Percentiles rank a stretch among this genome's conserved stretches.
These are phyloP conservation scores for Achaetomiella virescens DNA, from an alignment of 495 filamentous ascomycete genomes.

Conservation along the genomic window DNA sequence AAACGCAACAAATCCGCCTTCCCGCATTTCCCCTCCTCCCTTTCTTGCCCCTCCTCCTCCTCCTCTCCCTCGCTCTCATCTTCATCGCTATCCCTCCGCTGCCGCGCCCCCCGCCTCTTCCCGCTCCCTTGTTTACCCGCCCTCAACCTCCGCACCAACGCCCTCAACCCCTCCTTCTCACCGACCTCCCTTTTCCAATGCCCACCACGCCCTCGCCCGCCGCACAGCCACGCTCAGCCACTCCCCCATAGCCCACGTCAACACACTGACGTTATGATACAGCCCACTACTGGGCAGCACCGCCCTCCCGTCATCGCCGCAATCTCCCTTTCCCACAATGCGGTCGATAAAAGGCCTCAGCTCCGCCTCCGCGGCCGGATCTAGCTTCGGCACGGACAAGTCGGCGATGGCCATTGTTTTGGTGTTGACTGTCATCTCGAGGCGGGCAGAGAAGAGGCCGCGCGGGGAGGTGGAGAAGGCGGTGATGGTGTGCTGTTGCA, in stretches of 20 bases:
- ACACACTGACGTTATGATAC: constrained; percentile 38
- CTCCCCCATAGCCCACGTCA: constrained; percentile 48
- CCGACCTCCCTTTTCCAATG: constrained; percentile 37
- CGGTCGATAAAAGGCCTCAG: constrained; percentile 36
- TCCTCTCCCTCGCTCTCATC: background rate
- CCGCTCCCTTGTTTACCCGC: constrained; percentile 11
- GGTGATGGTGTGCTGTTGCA: constrained; percentile 38
- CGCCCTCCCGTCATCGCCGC: background rate
- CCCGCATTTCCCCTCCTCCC: background rate
- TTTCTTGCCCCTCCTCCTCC: constrained; percentile 10
- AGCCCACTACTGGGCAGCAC: constrained; percentile 22
- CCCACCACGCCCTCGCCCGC: constrained; percentile 43
- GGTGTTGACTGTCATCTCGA: constrained; percentile 46
- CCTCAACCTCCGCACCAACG: constrained; percentile 25
- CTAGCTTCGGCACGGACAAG: constrained; percentile 38
- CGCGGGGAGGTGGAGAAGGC: constrained; percentile 29
- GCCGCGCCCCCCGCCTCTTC: constrained; percentile 15
- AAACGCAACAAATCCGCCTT: constrained; percentile 31
- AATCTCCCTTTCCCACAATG: constrained; percentile 14
- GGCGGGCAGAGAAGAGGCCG: constrained; percentile 39
- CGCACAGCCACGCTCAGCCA: constrained; percentile 43
- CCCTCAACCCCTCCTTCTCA: constrained; percentile 21
- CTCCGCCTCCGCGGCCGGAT: constrained; percentile 37
- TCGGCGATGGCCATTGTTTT: constrained; percentile 31
- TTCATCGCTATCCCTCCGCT: constrained; percentile 8